Conservation (phyloP, 345 rosid species). For the Diplotaxis tenuifolia region DNA sequence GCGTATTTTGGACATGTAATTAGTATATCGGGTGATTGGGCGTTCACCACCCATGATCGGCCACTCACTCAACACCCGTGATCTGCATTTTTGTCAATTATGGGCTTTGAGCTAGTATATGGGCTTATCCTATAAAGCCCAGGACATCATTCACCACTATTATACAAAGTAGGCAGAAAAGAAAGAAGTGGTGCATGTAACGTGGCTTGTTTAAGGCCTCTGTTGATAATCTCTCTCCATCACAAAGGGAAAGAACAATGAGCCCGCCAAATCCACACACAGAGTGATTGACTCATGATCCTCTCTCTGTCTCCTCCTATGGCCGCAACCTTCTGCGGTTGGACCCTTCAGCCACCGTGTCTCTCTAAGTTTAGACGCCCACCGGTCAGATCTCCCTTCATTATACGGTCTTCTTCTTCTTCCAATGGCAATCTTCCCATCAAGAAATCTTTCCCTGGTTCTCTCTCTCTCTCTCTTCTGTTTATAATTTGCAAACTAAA, state of each 20-base stretch:
- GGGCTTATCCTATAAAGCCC: neutral
- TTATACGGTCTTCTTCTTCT: constrained; percentile 32
- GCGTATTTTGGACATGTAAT: no score
- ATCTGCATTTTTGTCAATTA: neutral
- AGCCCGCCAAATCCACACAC: constrained; percentile 28
- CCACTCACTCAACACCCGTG: no score
- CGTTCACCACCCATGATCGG: no score
- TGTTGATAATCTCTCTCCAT: neutral
- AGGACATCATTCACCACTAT: no score
- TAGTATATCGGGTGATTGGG: no score
- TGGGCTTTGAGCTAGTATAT: neutral
- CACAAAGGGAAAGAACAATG: constrained; percentile 24
- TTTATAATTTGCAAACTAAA: neutral
- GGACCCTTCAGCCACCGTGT: constrained; percentile 30
- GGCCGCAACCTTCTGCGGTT: constrained; percentile 32
- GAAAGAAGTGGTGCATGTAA: constrained; percentile 12
- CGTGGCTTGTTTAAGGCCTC: constrained; percentile 42
- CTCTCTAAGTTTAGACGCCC: constrained; percentile 30
- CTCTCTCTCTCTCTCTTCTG: constrained; percentile 19
- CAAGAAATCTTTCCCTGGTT: constrained; percentile 45
- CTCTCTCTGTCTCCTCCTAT: constrained; percentile 3
- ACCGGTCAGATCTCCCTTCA: constrained; percentile 36
- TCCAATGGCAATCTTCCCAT: constrained; percentile 45
- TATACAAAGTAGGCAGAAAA: no score
- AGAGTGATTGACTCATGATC: neutral